A percentile compares a stretch with the other conserved stretches of the same genome.
phyloP scores from a whole-genome alignment of 345 rosid genomes.

The Eucalyptus marginata region DNA sequence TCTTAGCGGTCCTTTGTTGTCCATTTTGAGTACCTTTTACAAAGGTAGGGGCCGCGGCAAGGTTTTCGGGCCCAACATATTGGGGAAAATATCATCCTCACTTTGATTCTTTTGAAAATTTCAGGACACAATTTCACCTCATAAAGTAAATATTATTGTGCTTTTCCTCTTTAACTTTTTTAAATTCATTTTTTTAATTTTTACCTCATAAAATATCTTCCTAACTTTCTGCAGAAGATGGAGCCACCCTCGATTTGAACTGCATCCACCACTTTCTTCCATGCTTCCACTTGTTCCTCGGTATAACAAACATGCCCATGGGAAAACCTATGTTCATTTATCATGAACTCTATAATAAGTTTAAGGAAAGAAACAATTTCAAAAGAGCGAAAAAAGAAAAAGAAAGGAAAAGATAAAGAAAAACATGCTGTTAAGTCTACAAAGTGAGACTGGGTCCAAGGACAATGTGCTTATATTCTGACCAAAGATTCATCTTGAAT shows the following conservation, averaged over 20 bases:
- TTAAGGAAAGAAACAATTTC: not conserved
- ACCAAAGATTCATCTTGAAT: not conserved
- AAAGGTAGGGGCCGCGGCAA: not conserved
- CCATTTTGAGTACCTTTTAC: not conserved
- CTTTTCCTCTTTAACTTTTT: not conserved
- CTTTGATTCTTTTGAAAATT: not conserved
- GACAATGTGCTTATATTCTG: not conserved
- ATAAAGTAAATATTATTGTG: not conserved
- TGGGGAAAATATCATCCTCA: not conserved
- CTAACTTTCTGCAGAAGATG: not conserved
- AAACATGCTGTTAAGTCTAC: not conserved
- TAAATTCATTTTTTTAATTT: no score
- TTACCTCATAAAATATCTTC: not conserved
- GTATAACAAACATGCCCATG: not conserved
- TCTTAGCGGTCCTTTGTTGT: not conserved
- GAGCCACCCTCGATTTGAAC: not conserved
- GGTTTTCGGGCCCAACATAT: not conserved
- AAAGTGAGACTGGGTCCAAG: not conserved
- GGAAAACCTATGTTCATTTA: not conserved
- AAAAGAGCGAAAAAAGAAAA: not conserved
- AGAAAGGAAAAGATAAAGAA: not conserved
- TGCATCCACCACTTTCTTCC: not conserved
- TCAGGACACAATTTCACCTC: not conserved
- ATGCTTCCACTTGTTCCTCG: not conserved
- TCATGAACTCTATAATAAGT: not conserved